These are phyloP conservation scores for Psilocybe mexicana DNA, from an alignment of 1,284 basidiomycete species.

Conservation along the genomic window DNA sequence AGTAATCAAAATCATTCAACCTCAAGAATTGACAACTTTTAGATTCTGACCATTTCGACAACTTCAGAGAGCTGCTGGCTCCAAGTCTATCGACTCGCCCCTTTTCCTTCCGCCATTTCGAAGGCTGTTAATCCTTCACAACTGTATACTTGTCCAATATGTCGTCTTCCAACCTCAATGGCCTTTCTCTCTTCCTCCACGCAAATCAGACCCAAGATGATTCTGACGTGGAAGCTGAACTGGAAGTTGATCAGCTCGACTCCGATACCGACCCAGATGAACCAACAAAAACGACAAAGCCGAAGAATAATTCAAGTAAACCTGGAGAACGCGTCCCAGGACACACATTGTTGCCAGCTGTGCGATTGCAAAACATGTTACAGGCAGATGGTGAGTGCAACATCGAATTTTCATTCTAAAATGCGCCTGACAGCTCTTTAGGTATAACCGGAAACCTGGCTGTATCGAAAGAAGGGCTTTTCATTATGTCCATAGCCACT, in stretches of 20 bases:
- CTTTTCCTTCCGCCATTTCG: neutral
- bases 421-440: conserved; percentile 23
- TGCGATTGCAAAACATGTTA: conserved; percentile 68
- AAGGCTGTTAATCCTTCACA: neutral
- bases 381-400: conserved; percentile 61
- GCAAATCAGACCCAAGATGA: conserved; percentile 27
- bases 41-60: neutral
- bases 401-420: neutral
- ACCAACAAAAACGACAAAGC: conserved; percentile 26
- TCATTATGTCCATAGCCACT: conserved; percentile 68
- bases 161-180: conserved; percentile 14
- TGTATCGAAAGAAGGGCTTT: conserved; percentile 74
- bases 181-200: conserved; percentile 15
- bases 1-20: neutral
- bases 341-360: conserved; percentile 58
- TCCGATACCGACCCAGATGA: conserved; percentile 57
- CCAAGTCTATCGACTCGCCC: neutral
- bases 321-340: conserved; percentile 55
- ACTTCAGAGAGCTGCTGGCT: neutral
- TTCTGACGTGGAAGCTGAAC: conserved; percentile 45
- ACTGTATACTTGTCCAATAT: conserved; percentile 3
- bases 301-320: conserved; percentile 38
- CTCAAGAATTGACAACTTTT: no score
- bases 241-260: conserved; percentile 59
- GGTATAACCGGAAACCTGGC: conserved; percentile 57